phyloP scores from a whole-genome alignment of 176 grass and related monocot species.

The Canna indica region DNA sequence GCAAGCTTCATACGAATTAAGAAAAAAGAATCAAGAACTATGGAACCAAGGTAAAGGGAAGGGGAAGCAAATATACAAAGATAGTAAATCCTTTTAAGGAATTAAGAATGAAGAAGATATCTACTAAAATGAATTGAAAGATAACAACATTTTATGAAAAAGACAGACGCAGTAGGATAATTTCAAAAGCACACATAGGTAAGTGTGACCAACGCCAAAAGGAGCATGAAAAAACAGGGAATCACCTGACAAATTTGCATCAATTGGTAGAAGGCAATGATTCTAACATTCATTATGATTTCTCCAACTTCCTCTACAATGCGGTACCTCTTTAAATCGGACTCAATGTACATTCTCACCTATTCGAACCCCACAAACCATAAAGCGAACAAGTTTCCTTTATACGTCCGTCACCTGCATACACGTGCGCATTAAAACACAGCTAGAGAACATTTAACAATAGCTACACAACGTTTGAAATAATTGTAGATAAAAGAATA shows the following conservation, averaged over 20 bases:
- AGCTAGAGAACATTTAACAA: not conserved
- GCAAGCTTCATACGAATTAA: not conserved
- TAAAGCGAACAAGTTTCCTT: slow-evolving; percentile 18
- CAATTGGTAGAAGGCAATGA: slow-evolving; percentile 63
- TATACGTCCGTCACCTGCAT: not conserved
- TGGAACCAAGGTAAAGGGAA: too few species aligned
- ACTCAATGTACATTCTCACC: slow-evolving; percentile 72
- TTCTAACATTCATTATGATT: slow-evolving; percentile 69
- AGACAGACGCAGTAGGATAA: too few species aligned
- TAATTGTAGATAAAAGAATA: not conserved
- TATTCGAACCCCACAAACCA: slow-evolving; percentile 17
- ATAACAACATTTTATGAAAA: not conserved
- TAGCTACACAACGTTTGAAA: not conserved
- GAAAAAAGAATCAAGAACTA: not conserved
- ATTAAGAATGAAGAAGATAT: not conserved
- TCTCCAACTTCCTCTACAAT: slow-evolving; percentile 49
- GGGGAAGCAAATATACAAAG: not conserved
- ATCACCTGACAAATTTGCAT: slow-evolving; percentile 88
- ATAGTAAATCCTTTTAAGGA: not conserved
- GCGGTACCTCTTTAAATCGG: slow-evolving; percentile 51
- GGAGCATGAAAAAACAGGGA: slow-evolving; percentile 3
- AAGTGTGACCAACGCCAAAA: not conserved
- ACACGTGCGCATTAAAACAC: not conserved
- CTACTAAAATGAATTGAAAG: not conserved
- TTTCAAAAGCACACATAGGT: not conserved